Conservation (phyloP, 75 land plant genomes). For the Chamaecyparis obtusa region DNA sequence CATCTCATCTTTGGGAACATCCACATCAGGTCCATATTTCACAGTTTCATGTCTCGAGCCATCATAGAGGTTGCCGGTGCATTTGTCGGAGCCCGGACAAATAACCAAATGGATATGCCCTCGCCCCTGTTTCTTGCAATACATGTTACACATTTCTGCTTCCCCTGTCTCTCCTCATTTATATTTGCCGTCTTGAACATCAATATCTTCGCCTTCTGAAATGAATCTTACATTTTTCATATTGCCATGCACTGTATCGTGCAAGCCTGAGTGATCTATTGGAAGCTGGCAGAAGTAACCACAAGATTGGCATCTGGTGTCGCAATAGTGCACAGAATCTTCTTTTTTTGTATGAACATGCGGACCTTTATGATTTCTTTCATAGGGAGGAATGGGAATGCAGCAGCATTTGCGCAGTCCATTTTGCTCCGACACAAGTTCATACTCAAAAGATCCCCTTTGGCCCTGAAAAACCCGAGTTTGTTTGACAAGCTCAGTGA, state of each 20-base stretch:
- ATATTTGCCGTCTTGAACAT: too few relatives aligned
- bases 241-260: too few relatives aligned
- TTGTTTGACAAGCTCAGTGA: not conserved
- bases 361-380: not conserved
- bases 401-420: not conserved
- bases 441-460: not conserved
- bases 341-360: not conserved
- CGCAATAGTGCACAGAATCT: not conserved
- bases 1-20: conserved; percentile 31
- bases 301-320: too few relatives aligned
- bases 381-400: not conserved
- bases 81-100: too few relatives aligned
- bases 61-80: conserved; percentile 9
- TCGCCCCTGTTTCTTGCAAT: too few relatives aligned
- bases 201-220: too few relatives aligned
- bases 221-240: too few relatives aligned
- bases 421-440: not conserved
- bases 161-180: too few relatives aligned
- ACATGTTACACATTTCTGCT: too few relatives aligned
- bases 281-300: too few relatives aligned
- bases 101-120: too few relatives aligned
- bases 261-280: too few relatives aligned
- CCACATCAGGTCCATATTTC: conserved; percentile 23
- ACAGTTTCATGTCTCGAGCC: conserved; percentile 28
- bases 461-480: not conserved